Evolutionary conservation across 1,284 basidiomycete species (phyloP), one percentile per base, ranked within the genome.

Genomic region (Sanghuangporus baumii): DNA sequence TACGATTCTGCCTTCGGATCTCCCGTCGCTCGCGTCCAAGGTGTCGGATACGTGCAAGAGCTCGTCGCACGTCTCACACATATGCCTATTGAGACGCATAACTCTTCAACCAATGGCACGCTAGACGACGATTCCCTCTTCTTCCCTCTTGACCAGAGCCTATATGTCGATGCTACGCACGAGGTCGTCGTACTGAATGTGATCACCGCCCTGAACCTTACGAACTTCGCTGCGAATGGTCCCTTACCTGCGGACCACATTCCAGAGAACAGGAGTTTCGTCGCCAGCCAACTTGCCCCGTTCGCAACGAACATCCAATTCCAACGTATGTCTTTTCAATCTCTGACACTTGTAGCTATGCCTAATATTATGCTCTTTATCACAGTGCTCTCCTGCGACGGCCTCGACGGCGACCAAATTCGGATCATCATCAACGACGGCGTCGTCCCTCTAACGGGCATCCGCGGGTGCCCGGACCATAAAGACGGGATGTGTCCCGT

Each of bases 361-460:
- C 16, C 43, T 14, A n/a, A 14, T 46, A 46, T n/a, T n/a, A 6
- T n/a, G 5, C 18, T 46, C 16, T 46, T 46, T 16, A 23, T 18
- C 34, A 0, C 63, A 86, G 85, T 88, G 8, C 74, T 88, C 7
- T 80, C 79, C 68, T 89, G 87, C 71, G 72, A 75, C 7, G 80
- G 81, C 1, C 64, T 74, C 6, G 77, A 81, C 1, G 81, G 79
- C 34, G 76, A 72, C 0, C 90, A 93, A 68, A 87, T 94, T 66
- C 87, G 92, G 5, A 78, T 91, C 60, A 83, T 91, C 70, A 83
- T 94, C 73, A 96, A 96, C 75, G 95, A 97, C 71, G 94, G 91
- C 3, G 90, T 95, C 1, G 81, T 86, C 1, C 93, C 95, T 1
- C 80, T 96, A 46, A 88, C 87, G 1, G 84, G 87, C 40, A 81